Evolutionary conservation across 257 asterid species (phyloP), one percentile per base, ranked within the genome.

Genomic region (Leptodermis oblonga): DNA sequence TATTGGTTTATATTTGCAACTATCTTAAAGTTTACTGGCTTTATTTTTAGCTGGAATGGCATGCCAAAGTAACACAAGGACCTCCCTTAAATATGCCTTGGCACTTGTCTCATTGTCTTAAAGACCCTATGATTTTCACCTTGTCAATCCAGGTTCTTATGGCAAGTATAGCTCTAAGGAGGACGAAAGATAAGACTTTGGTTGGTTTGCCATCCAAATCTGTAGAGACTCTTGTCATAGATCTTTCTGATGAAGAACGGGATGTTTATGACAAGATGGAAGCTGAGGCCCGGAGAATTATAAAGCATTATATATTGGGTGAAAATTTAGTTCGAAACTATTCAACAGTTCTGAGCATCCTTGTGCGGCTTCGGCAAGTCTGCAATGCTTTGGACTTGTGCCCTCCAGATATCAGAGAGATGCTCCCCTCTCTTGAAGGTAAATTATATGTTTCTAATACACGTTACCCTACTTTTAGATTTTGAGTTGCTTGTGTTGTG

Each of bases 381-480:
- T 92, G 95, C 84, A 75, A 78, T 2, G 81, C 81, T 82, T 53
- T 76, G 70, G 82, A 83, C 56, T 56, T 82, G 76, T 84, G 86
- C 70, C 88, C 88, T 53, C 59, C 78, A 31, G 78, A 81, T 15
- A 64, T 91, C 71, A 77, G 79, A 75, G 79, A 76, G 60, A 67
- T 87, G 66, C 80, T 89, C 53, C 96, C 95, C 62, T 69, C 87
- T 2, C 82, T 93, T 71, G 97, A 85, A 88, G 96, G 98, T 92
- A 84, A 69, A 33, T 22, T 31, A 64, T 63, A 9, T 26, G 37
- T 36, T n/a, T 37, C 43, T 14, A 26, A 20, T 43, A 46, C 14
- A 26, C 25, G 34, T 46, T 26, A 48, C 76, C 89, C 17, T 88
- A 73, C 87, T 41, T 63, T 43, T 90, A 95, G 37, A 83, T 86